Evolutionary conservation across 192 early-diverging fungal genomes (phyloP).

Genomic region (Diversispora eburnea): DNA sequence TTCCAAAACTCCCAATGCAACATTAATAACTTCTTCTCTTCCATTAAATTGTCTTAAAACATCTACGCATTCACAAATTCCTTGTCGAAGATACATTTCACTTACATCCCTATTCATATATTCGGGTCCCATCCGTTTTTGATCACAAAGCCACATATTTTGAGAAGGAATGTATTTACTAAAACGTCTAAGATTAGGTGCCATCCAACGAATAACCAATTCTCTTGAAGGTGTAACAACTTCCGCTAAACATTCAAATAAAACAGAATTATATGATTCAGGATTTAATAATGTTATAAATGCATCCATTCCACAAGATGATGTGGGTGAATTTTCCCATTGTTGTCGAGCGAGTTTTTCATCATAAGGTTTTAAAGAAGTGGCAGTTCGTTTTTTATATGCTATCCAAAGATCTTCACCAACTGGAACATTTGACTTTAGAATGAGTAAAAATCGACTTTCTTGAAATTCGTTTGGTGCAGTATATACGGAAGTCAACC

Average conservation of each 20-base stretch:
- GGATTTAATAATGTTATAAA: constrained; percentile 27
- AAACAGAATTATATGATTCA: constrained; percentile 17
- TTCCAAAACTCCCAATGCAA: constrained; percentile 26
- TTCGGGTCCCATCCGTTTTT: constrained; percentile 28
- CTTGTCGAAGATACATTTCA: constrained; percentile 28
- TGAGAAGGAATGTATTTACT: constrained; percentile 29
- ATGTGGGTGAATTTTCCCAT: constrained; percentile 25
- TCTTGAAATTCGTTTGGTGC: constrained; percentile 25
- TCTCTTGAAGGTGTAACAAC: constrained; percentile 26
- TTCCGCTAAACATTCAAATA: constrained; percentile 29
- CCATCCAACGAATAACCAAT: constrained; percentile 28
- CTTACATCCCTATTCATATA: constrained; percentile 28
- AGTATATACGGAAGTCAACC: constrained; percentile 12
- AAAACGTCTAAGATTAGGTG: constrained; percentile 24
- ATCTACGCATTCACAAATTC: constrained; percentile 29
- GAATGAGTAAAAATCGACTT: constrained; percentile 26
- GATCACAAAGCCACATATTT: constrained; percentile 30
- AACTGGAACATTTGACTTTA: constrained; percentile 25
- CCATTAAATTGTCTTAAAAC: constrained; percentile 30
- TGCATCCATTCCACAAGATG: constrained; percentile 29
- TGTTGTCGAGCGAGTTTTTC: background rate
- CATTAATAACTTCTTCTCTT: constrained; percentile 25
- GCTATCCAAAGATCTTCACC: constrained; percentile 19
- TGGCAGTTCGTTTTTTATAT: constrained; percentile 27
- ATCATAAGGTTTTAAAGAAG: constrained; percentile 2